Evolutionary conservation across 2,329 filamentous ascomycete species (phyloP).

Genomic region (Ophiosphaerella korrae): DNA sequence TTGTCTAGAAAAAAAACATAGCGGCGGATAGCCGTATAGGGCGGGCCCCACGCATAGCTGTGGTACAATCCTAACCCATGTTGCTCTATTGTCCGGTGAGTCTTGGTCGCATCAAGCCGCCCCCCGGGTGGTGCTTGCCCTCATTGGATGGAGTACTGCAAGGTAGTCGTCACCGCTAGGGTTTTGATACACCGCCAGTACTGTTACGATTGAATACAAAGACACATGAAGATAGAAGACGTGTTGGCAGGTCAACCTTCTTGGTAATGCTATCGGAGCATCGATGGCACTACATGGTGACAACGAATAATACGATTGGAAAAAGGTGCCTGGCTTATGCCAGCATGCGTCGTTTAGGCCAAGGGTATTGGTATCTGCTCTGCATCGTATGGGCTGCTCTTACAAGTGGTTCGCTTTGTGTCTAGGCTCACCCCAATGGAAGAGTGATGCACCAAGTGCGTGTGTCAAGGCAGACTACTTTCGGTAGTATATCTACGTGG

Average conservation of each 20-base stretch:
- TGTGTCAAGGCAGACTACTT: constrained; percentile 38
- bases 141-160: constrained; percentile 18
- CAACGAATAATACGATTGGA: neutral
- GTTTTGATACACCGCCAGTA: constrained; percentile 20
- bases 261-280: constrained; percentile 6
- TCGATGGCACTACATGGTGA: constrained; percentile 15
- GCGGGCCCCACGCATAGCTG: constrained; percentile 14
- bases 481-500: constrained; percentile 53
- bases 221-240: constrained; percentile 1
- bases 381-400: neutral
- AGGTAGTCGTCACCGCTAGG: constrained; percentile 21
- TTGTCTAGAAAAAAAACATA: constrained; percentile 17
- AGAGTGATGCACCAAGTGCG: neutral
- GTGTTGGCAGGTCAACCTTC: constrained; percentile 3
- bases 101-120: constrained; percentile 14
- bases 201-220: neutral
- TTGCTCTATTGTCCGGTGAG: constrained; percentile 32
- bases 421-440: neutral
- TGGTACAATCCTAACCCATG: constrained; percentile 24
- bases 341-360: no score
- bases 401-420: neutral
- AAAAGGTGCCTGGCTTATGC: no score
- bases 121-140: constrained; percentile 2
- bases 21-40: constrained; percentile 23
- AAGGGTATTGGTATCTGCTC: no score